Percentiles rank a stretch among this genome's conserved stretches.
Evolutionary conservation across 805 yeast species (phyloP).

Genomic region (Yamadazyma sp.): DNA sequence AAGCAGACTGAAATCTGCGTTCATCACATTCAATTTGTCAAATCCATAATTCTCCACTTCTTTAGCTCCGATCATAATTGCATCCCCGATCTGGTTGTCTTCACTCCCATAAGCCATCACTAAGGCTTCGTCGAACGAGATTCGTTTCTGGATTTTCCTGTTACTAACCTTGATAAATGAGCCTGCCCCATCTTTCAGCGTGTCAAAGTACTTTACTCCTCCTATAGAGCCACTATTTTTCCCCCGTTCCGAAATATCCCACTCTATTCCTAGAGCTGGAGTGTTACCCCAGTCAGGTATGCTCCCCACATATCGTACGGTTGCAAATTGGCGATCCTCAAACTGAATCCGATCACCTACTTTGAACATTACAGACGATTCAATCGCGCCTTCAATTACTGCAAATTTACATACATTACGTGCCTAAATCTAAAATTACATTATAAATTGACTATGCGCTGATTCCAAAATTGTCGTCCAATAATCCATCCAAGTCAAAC

Average conservation of each 20-base stretch:
- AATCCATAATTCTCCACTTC: slow-evolving; percentile 65
- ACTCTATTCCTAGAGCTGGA: slow-evolving; percentile 75
- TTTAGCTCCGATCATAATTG: slow-evolving; percentile 54
- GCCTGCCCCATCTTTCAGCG: slow-evolving; percentile 46
- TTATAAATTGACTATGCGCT: slow-evolving; percentile 4
- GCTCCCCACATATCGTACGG: slow-evolving; percentile 60
- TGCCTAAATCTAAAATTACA: no score
- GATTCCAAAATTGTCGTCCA: slow-evolving; percentile 46
- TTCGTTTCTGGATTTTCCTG: slow-evolving; percentile 27
- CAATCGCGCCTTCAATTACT: slow-evolving; percentile 1
- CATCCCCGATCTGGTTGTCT: slow-evolving; percentile 24
- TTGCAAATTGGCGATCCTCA: slow-evolving; percentile 51
- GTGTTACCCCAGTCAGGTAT: slow-evolving; percentile 59
- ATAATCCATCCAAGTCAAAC: slow-evolving; percentile 84
- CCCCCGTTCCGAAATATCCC: slow-evolving; percentile 75
- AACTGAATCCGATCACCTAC: slow-evolving; percentile 21
- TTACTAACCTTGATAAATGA: slow-evolving; percentile 58
- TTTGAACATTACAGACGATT: slow-evolving; percentile 2
- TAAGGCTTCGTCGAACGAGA: slow-evolving; percentile 51
- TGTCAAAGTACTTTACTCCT: slow-evolving; percentile 55
- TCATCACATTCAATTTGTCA: slow-evolving; percentile 50
- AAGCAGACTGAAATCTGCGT: slow-evolving; percentile 47
- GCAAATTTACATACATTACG: slow-evolving; percentile 4
- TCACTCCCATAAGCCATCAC: slow-evolving; percentile 23
- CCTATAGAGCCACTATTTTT: slow-evolving; percentile 64